Conservation (phyloP, 2,329 filamentous ascomycete genomes). For the Nothopassalora personata region DNA sequence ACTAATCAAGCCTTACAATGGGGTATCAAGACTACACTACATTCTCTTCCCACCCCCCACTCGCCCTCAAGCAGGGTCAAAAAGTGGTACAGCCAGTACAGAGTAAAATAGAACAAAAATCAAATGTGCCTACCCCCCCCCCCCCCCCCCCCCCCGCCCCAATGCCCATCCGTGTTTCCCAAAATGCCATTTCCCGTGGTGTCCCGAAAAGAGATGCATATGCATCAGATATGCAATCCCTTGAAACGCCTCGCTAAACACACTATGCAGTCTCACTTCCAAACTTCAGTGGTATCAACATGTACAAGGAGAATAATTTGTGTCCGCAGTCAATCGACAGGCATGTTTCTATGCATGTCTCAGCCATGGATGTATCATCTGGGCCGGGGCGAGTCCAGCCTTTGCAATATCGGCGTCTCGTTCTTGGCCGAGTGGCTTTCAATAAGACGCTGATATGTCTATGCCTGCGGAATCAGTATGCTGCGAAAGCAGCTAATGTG, state of each 20-base stretch:
- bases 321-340: neutral
- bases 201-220: neutral
- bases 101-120: neutral
- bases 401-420: neutral
- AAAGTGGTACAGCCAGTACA: neutral
- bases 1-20: neutral
- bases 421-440: neutral
- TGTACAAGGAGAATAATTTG: neutral
- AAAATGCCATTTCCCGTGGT: neutral
- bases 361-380: neutral
- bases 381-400: neutral
- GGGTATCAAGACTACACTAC: slow-evolving; percentile 2
- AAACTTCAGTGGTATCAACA: neutral
- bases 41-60: neutral
- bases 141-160: too few relatives aligned
- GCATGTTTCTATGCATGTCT: neutral
- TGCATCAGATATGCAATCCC: neutral
- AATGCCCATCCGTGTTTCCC: neutral
- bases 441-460: neutral
- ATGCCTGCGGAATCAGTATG: neutral
- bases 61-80: neutral
- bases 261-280: slow-evolving; percentile 2
- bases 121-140: neutral
- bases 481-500: neutral
- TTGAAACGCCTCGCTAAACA: slow-evolving; percentile 5